A percentile compares a stretch with the other conserved stretches of the same genome.
Evolutionary conservation across 1,139 yeast species (phyloP).

Genomic region (Sugiyamaella grinbergsii): DNA sequence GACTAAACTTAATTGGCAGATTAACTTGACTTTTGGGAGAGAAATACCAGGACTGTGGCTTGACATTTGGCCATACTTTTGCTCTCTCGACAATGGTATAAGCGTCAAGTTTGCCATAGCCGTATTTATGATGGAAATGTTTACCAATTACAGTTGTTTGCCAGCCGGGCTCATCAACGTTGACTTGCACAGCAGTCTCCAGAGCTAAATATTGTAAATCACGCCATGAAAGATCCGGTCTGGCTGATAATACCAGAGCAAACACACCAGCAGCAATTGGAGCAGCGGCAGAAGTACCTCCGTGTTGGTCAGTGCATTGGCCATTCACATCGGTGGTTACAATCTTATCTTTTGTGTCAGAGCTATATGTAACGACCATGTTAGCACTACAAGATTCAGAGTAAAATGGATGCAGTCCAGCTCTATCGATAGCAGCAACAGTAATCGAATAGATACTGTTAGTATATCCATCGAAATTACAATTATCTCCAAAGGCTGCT

Average conservation of each 20-base stretch:
- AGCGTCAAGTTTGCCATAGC: conserved; percentile 93
- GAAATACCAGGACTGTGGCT: conserved; percentile 87
- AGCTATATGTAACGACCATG: conserved; percentile 91
- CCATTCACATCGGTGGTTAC: conserved; percentile 82
- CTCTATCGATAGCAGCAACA: conserved; percentile 88
- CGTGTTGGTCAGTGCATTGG: conserved; percentile 74
- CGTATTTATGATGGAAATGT: conserved; percentile 81
- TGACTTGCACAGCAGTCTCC: conserved; percentile 66
- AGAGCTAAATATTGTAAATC: conserved; percentile 87
- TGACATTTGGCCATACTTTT: conserved; percentile 74
- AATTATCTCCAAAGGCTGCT: conserved; percentile 76
- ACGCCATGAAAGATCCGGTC: conserved; percentile 92
- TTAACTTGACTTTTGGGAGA: conserved; percentile 48
- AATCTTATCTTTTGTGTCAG: conserved; percentile 88
- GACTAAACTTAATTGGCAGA: conserved; percentile 25
- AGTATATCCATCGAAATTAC: conserved; percentile 97
- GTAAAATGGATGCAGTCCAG: conserved; percentile 82
- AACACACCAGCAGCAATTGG: conserved; percentile 96
- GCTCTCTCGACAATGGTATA: conserved; percentile 74
- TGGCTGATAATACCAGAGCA: conserved; percentile 74
- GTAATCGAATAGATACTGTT: conserved; percentile 94
- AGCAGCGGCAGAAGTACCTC: conserved; percentile 99
- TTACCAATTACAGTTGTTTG: conserved; percentile 59
- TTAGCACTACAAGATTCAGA: conserved; percentile 95
- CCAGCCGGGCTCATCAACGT: conserved; percentile 69